Evolutionary conservation across 2,329 filamentous ascomycete genomes (phyloP).

Genomic region (Colletotrichum siamense): DNA sequence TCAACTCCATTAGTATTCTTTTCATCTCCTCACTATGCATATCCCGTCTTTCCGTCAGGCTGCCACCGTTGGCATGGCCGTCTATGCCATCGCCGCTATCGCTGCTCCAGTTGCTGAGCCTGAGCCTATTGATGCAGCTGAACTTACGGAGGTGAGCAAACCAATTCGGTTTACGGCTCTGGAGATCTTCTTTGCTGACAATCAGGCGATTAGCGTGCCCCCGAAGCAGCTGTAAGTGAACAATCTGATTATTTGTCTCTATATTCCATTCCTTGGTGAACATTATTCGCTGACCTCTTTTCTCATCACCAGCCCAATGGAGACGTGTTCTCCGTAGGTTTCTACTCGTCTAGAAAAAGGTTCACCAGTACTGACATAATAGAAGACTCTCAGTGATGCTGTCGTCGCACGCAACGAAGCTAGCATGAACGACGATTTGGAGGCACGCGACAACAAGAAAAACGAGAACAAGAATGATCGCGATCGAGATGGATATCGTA

Average conservation of each 20-base stretch:
- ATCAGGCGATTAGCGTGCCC: neutral
- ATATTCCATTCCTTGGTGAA: neutral
- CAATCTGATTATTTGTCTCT: neutral
- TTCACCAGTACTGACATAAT: neutral
- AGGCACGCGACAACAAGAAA: neutral
- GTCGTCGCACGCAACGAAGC: neutral
- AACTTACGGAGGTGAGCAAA: neutral
- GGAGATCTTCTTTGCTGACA: neutral
- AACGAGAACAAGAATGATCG: neutral
- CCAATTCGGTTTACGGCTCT: neutral
- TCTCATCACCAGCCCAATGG: neutral
- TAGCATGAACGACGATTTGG: neutral
- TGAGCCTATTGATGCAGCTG: neutral
- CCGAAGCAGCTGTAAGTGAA: neutral
- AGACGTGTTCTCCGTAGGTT: neutral
- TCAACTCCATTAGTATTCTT: neutral
- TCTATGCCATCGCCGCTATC: neutral
- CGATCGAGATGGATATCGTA: neutral
- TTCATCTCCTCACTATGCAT: neutral
- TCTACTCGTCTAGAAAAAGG: rapidly evolving
- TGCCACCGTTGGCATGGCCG: slow-evolving; percentile 3
- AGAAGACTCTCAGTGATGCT: neutral
- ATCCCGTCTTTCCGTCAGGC: neutral
- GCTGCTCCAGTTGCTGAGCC: neutral
- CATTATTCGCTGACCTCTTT: neutral